Evolutionary conservation across 768 basidiomycete species (phyloP).

Genomic region (Chiua virens): DNA sequence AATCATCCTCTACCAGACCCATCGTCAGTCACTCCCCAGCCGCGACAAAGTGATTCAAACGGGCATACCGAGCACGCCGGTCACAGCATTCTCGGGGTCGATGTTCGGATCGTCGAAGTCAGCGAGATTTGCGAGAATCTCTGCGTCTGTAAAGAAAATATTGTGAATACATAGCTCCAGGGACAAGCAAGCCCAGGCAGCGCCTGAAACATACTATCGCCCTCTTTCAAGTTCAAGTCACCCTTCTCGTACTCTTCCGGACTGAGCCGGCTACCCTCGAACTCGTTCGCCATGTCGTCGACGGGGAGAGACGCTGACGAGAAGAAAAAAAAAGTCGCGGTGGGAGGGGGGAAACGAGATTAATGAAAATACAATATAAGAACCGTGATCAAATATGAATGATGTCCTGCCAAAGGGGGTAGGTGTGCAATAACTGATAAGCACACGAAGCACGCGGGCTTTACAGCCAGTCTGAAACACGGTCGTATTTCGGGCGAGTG

Average conservation of each 20-base stretch:
- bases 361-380: no score
- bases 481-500: no score
- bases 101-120: conserved; percentile 40
- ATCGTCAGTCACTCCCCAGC: conserved; percentile 11
- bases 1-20: conserved; percentile 41
- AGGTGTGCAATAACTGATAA: no score
- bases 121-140: background rate
- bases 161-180: no score
- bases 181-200: background rate
- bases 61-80: conserved; percentile 19
- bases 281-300: conserved; percentile 13
- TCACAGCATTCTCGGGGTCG: conserved; percentile 20
- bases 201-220: conserved; percentile 2
- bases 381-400: no score
- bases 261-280: background rate
- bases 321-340: background rate
- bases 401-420: no score
- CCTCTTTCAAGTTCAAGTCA: conserved; percentile 1
- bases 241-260: conserved; percentile 16
- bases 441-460: no score
- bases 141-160: conserved; percentile 2
- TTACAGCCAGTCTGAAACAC: no score
- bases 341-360: background rate
- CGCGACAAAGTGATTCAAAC: no score
- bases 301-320: background rate